Conservation (phyloP, 2,329 filamentous ascomycete species). For the Biscogniauxia sp. region DNA sequence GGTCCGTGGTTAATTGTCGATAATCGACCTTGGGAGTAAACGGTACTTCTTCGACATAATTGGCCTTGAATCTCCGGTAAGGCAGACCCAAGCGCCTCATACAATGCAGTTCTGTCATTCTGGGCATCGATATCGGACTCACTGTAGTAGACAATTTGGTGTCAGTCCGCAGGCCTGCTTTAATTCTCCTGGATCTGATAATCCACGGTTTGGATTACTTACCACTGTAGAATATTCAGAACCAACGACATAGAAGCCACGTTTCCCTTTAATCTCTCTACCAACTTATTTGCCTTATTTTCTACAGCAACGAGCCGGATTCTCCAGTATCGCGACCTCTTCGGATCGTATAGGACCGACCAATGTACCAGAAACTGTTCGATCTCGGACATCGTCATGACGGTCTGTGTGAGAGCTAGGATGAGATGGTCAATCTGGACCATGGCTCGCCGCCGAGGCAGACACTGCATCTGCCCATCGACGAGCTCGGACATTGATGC, state of each 20-base stretch:
- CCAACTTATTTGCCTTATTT: not conserved
- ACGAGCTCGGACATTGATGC: slow-evolving; percentile 1
- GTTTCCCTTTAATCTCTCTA: not conserved
- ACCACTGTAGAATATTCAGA: slow-evolving; percentile 3
- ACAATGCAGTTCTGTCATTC: not conserved
- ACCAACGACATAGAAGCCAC: not conserved
- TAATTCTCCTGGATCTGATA: not conserved
- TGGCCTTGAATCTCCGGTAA: not conserved
- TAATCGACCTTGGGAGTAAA: not conserved
- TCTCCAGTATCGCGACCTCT: not conserved
- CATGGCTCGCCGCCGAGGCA: not conserved
- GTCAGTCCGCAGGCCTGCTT: not conserved
- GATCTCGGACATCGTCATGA: not conserved
- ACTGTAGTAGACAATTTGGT: not conserved
- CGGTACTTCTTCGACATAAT: not conserved
- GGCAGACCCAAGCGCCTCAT: not conserved
- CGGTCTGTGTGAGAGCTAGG: not conserved
- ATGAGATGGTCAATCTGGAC: slow-evolving; percentile 3
- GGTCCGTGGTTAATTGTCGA: not conserved
- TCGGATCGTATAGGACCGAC: not conserved
- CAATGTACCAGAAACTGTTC: not conserved
- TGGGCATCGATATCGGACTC: slow-evolving; percentile 3
- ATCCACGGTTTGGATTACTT: not conserved
- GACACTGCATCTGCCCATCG: not conserved
- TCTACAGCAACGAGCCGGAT: not conserved